Evolutionary conservation across 768 basidiomycete species (phyloP).

Genomic region (Trametes sanguinea): DNA sequence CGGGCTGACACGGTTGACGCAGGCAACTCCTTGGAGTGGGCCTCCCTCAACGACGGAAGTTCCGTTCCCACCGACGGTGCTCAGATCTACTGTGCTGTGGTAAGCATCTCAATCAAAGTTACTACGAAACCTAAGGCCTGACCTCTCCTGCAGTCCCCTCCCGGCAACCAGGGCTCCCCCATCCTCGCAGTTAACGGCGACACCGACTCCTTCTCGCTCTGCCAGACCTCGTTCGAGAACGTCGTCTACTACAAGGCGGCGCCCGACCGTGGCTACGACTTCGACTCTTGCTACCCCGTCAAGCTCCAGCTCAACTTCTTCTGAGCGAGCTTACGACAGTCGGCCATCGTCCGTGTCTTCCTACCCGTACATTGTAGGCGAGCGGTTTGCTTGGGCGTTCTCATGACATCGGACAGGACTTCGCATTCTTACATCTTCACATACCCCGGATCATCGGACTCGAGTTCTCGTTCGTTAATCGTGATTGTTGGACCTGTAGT

Average conservation of each 20-base stretch:
- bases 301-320: slow-evolving; percentile 25
- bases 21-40: slow-evolving; percentile 37
- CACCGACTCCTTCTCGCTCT: slow-evolving; percentile 24
- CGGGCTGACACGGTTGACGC: slow-evolving; percentile 40
- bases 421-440: too few relatives aligned
- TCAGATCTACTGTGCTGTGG: slow-evolving; percentile 40
- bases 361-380: too few relatives aligned
- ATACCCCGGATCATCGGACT: too few relatives aligned
- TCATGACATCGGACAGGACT: too few relatives aligned
- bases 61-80: slow-evolving; percentile 32
- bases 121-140: slow-evolving; percentile 9
- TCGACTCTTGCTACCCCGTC: slow-evolving; percentile 27
- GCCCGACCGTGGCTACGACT: slow-evolving; percentile 23
- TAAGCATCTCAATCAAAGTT: slow-evolving; percentile 18
- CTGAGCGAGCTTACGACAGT: neutral
- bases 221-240: slow-evolving; percentile 19
- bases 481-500: too few relatives aligned
- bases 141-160: slow-evolving; percentile 16
- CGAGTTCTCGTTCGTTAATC: too few relatives aligned
- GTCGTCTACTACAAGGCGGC: slow-evolving; percentile 30
- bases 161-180: slow-evolving; percentile 20
- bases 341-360: too few relatives aligned
- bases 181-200: slow-evolving; percentile 27
- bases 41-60: slow-evolving; percentile 36
- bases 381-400: too few relatives aligned